Evolutionary conservation across 257 asterid species (phyloP).

Genomic region (Solanum sparsipilum): DNA sequence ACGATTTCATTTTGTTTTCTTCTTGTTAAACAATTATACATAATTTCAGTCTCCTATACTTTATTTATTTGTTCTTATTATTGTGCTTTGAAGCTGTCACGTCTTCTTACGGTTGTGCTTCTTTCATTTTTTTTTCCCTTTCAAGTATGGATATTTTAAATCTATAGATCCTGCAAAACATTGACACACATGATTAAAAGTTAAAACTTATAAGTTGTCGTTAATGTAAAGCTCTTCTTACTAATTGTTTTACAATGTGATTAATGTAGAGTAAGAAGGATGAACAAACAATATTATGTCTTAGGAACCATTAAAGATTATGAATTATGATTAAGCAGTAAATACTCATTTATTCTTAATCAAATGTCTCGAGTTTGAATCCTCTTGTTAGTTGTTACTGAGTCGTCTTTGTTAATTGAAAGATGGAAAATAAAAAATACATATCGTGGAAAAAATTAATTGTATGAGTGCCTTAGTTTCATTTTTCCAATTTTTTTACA

Average conservation of each 20-base stretch:
- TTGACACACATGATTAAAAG: neutral
- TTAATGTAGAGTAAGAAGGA: neutral
- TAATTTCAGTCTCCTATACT: neutral
- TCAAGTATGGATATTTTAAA: neutral
- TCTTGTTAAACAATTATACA: neutral
- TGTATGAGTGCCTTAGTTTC: neutral
- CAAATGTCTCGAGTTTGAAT: too few relatives aligned
- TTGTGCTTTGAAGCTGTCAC: neutral
- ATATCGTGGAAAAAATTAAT: too few relatives aligned
- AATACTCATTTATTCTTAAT: too few relatives aligned
- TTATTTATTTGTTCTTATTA: neutral
- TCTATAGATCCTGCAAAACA: neutral
- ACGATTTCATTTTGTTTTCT: conserved; percentile 1
- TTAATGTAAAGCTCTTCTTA: neutral
- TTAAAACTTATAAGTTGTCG: neutral
- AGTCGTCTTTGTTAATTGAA: too few relatives aligned
- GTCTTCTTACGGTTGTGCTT: neutral
- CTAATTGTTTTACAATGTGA: neutral
- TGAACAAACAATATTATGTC: neutral
- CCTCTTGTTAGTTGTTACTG: too few relatives aligned
- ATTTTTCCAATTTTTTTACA: neutral
- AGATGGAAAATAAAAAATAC: too few relatives aligned
- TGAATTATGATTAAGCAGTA: too few relatives aligned
- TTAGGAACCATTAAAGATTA: too few relatives aligned
- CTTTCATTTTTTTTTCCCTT: accelerated